Percentiles rank a stretch among this genome's conserved stretches.
Evolutionary conservation across 2,329 filamentous ascomycete genomes (phyloP).

Genomic region (Neofusicoccum laricinum): DNA sequence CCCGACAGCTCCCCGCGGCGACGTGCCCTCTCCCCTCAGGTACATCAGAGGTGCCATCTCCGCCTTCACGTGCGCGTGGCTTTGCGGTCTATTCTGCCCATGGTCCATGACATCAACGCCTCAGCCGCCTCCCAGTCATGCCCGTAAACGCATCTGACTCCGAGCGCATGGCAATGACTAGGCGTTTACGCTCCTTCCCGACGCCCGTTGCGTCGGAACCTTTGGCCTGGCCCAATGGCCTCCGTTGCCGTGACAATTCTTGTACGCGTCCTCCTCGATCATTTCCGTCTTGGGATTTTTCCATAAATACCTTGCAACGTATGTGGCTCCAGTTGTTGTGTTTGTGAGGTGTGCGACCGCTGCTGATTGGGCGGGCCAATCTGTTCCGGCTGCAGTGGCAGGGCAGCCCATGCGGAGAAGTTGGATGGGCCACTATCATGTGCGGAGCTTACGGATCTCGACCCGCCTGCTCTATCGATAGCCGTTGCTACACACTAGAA

Average conservation of each 20-base stretch:
- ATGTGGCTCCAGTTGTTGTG: slow-evolving; percentile 9
- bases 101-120: too few species aligned
- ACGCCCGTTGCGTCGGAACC: not conserved
- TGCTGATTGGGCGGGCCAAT: not conserved
- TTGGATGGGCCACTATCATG: slow-evolving; percentile 6
- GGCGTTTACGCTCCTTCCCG: not conserved
- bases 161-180: not conserved
- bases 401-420: slow-evolving; percentile 11
- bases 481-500: not conserved
- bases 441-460: slow-evolving; percentile 10
- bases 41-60: not conserved
- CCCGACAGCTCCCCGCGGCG: too few species aligned
- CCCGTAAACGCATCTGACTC: not conserved
- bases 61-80: not conserved
- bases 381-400: slow-evolving; percentile 5
- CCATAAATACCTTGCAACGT: slow-evolving; percentile 1
- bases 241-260: not conserved
- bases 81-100: too few species aligned
- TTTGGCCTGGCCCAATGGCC: not conserved
- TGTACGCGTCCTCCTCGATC: slow-evolving; percentile 2
- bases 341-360: not conserved
- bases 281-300: not conserved
- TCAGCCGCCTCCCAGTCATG: too few species aligned
- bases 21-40: not conserved
- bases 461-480: not conserved